phyloP scores from a whole-genome alignment of 2,329 filamentous ascomycete species.

The Apiospora hydei region DNA sequence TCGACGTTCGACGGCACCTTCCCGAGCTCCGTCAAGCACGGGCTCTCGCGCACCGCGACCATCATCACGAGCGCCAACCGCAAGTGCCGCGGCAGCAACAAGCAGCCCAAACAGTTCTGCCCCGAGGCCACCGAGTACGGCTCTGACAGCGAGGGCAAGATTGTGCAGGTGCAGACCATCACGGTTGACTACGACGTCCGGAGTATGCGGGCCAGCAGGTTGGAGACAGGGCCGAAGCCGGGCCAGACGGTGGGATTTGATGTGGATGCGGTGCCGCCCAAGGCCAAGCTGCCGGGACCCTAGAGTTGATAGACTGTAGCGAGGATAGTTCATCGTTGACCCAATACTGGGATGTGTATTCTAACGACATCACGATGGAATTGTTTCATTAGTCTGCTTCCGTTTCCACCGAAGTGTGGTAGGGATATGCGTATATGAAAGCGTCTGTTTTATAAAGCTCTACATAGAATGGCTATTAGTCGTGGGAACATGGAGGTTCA shows the following conservation, averaged over 20 bases:
- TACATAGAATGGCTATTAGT: neutral
- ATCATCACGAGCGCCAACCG: constrained; percentile 19
- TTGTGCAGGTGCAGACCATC: constrained; percentile 17
- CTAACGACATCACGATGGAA: neutral
- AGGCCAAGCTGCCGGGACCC: neutral
- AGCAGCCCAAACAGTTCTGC: neutral
- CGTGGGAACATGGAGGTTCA: neutral
- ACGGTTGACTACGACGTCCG: constrained; percentile 9
- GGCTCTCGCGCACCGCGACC: constrained; percentile 13
- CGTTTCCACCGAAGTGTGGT: neutral
- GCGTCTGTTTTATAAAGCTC: neutral
- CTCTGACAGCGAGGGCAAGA: constrained; percentile 3
- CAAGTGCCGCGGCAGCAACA: neutral
- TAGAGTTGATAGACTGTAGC: neutral
- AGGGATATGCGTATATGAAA: neutral
- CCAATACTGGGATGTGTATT: neutral
- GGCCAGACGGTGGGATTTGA: neutral
- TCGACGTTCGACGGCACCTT: constrained; percentile 19
- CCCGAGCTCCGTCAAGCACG: neutral
- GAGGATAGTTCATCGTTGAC: neutral
- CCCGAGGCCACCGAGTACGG: constrained; percentile 8
- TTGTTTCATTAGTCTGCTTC: neutral
- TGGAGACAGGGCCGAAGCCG: neutral
- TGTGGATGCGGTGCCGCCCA: neutral
- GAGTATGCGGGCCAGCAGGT: neutral